Evolutionary conservation across 2,329 filamentous ascomycete species (phyloP), one percentile per base, ranked within the genome.

Genomic region (Escovopsis sp.): DNA sequence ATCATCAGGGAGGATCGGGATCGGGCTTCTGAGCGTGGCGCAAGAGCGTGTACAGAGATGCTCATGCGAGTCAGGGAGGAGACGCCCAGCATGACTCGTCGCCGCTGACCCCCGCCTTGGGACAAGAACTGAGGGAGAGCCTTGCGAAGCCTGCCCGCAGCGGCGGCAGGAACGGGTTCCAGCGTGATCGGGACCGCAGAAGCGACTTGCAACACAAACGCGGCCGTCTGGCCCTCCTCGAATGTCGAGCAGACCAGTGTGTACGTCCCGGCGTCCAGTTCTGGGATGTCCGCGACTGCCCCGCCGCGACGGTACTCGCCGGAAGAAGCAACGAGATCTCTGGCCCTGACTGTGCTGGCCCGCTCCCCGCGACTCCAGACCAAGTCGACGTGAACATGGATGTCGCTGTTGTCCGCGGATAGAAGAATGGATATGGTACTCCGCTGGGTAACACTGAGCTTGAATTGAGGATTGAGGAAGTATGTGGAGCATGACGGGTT

Each of bases 161-260:
- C 78, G 56, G 91, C 84, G 6, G 78, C 66, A 0, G 79, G 72
- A 4, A 95, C 70, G 13, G 73, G 71, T 7, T 63, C 64, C 5
- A 93, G 56, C 1, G 59, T 52, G 32, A 79, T 71, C 0, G 71
- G 65, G 2, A 63, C 57, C 41, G 71, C 75, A 30, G 81, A 79
- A 37, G 79, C 78, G n/a, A 95, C 70, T 43, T 78, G 75, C 8
- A 98, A 67, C 1, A 71, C 75, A 54, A 93, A 96, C 39, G 71
- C 69, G 4, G 82, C 84, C 1, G 76, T 66, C 54, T 93, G 84
- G 8, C 81, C 81, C 0, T 81, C 72, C 47, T 94, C 86, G 57
- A 93, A 96, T 0, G 89, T 94, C 2, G 86, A 94, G 56, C 83
- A 89, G 7, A 95, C 81, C 43, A 94, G 71, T 0, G 85, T 95